A percentile compares a stretch with the other conserved stretches of the same genome.
Evolutionary conservation across 345 rosid genomes (phyloP).

Genomic region (Brassica juncea): DNA sequence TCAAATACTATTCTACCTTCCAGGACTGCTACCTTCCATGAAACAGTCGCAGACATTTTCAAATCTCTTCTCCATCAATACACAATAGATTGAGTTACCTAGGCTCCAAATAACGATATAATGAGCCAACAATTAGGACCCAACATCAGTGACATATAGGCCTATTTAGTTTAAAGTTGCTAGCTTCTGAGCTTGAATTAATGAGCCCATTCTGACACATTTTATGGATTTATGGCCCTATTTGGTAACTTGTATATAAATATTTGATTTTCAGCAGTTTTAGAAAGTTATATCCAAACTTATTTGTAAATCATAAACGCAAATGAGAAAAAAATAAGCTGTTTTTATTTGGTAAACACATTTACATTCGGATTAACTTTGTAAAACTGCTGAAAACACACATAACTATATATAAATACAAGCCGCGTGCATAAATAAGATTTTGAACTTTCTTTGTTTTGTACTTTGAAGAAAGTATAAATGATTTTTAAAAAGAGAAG

Average conservation of each 20-base stretch:
- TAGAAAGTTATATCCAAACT: not conserved
- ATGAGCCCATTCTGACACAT: no score
- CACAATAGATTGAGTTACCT: not conserved
- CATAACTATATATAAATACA: not conserved
- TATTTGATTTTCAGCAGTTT: no score
- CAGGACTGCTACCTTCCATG: no score
- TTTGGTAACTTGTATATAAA: no score
- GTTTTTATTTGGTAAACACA: not conserved
- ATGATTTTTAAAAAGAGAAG: not conserved
- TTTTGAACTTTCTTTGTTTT: not conserved
- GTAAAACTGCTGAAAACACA: not conserved
- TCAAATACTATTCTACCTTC: no score
- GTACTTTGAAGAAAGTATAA: not conserved
- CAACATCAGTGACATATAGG: not conserved
- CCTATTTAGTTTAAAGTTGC: not conserved
- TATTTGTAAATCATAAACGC: not conserved
- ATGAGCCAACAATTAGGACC: not conserved
- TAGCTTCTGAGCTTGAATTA: no score
- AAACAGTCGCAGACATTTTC: no score
- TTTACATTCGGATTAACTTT: not conserved
- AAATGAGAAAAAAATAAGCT: not conserved
- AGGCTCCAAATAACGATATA: not conserved
- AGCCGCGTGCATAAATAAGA: not conserved
- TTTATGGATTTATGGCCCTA: no score
- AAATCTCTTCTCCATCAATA: not conserved